A percentile compares a stretch with the other conserved stretches of the same genome.
Evolutionary conservation across 768 basidiomycete species (phyloP).

Genomic region (Multifurca ochricompacta): DNA sequence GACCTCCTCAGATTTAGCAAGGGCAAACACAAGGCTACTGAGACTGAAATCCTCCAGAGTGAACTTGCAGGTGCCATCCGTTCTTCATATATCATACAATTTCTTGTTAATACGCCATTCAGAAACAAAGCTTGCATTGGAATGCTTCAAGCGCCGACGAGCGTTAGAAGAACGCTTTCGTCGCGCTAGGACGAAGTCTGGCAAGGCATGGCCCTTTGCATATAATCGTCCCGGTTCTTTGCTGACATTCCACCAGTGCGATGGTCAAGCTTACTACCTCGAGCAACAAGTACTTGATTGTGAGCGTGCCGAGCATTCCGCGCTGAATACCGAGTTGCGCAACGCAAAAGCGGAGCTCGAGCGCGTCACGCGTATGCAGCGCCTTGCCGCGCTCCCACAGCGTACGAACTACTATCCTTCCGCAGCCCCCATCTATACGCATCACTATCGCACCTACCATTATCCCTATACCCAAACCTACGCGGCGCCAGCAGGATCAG

Average conservation of each 20-base stretch:
- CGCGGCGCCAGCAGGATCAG: slow-evolving; percentile 12
- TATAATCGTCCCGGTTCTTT: background rate
- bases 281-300: slow-evolving; percentile 57
- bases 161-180: slow-evolving; percentile 53
- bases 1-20: slow-evolving; percentile 47
- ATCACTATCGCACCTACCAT: slow-evolving; percentile 54
- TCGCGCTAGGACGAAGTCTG: slow-evolving; percentile 43
- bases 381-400: slow-evolving; percentile 35
- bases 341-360: slow-evolving; percentile 58
- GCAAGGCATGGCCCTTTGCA: slow-evolving; percentile 39
- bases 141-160: slow-evolving; percentile 52
- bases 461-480: slow-evolving; percentile 61
- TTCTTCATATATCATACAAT: background rate
- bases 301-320: slow-evolving; percentile 55
- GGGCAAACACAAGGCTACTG: slow-evolving; percentile 55
- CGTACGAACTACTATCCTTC: slow-evolving; percentile 17
- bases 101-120: background rate
- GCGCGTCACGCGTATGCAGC: slow-evolving; percentile 61
- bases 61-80: slow-evolving; percentile 46
- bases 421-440: slow-evolving; percentile 26
- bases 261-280: slow-evolving; percentile 56
- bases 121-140: slow-evolving; percentile 68
- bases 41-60: slow-evolving; percentile 34
- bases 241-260: slow-evolving; percentile 39
- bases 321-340: slow-evolving; percentile 52